These are phyloP conservation scores for Calonectria crousiana DNA, from an alignment of 2,329 filamentous ascomycete species.

Conservation along the genomic window DNA sequence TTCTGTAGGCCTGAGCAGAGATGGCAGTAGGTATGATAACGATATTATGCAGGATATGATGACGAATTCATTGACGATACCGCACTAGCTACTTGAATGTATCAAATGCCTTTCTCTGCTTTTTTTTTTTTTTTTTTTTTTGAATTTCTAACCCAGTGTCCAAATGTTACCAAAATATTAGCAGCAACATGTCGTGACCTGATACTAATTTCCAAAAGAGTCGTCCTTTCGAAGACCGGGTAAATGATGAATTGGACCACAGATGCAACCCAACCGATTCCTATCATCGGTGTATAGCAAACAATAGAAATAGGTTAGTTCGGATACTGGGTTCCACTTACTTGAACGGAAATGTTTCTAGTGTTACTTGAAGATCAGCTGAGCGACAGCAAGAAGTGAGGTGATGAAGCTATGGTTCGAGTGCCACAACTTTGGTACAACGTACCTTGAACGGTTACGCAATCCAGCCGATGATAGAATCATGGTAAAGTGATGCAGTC, in stretches of 20 bases:
- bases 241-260: not conserved
- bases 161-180: not conserved
- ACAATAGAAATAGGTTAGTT: not conserved
- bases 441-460: not conserved
- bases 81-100: not conserved
- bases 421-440: not conserved
- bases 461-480: not conserved
- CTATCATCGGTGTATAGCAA: not conserved
- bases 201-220: not conserved
- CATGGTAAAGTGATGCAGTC: not conserved
- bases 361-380: not conserved
- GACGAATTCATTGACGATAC: not conserved
- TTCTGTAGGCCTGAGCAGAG: constrained; percentile 37
- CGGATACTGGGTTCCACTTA: not conserved
- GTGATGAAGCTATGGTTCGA: not conserved
- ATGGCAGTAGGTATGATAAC: constrained; percentile 18
- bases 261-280: not conserved
- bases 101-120: not conserved
- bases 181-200: no score
- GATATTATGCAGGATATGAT: not conserved
- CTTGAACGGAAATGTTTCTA: not conserved
- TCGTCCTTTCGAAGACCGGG: constrained; percentile 1
- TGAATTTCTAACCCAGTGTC: not conserved
- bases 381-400: not conserved
- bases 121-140: no score